These are phyloP conservation scores for Acmispon strigosus DNA, from an alignment of 306 rosid species.

Conservation along the genomic window DNA sequence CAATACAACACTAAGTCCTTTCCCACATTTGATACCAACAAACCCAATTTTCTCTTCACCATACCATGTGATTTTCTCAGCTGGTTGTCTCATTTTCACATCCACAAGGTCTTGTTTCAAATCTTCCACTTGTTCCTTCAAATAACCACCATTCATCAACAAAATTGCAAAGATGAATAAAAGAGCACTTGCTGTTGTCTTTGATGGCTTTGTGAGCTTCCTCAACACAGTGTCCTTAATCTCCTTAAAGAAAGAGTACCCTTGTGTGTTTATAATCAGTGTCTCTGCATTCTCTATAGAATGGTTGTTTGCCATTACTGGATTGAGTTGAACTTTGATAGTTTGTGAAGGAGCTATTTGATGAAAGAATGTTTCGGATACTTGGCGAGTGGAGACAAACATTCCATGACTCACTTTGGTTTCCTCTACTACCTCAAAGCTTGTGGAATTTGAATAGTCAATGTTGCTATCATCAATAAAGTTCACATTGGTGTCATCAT, in stretches of 20 bases:
- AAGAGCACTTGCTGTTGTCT: slow-evolving; percentile 30
- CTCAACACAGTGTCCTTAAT: slow-evolving; percentile 23
- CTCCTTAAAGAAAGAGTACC: slow-evolving; percentile 9
- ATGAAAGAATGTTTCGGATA: slow-evolving; percentile 82
- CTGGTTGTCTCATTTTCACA: slow-evolving; percentile 12
- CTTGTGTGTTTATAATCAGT: background rate
- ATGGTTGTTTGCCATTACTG: slow-evolving; percentile 21
- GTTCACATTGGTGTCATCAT: slow-evolving; percentile 39
- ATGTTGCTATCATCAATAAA: slow-evolving; percentile 45
- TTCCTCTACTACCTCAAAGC: slow-evolving; percentile 79
- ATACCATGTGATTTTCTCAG: slow-evolving; percentile 9
- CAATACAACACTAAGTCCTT: slow-evolving; percentile 39
- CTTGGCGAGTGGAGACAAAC: slow-evolving; percentile 69
- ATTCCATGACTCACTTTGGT: slow-evolving; percentile 73
- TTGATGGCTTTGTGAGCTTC: slow-evolving; percentile 36
- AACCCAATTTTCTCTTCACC: slow-evolving; percentile 26
- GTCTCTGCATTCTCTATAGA: slow-evolving; percentile 21
- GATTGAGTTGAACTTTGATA: slow-evolving; percentile 66
- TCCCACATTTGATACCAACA: slow-evolving; percentile 41
- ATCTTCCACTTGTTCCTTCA: slow-evolving; percentile 31
- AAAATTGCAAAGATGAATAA: slow-evolving; percentile 35
- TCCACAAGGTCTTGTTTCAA: slow-evolving; percentile 1
- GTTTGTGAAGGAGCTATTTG: slow-evolving; percentile 81
- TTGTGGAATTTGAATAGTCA: slow-evolving; percentile 56
- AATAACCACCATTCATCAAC: slow-evolving; percentile 30